Evolutionary conservation across 2,329 filamentous ascomycete species (phyloP), one percentile per base, ranked within the genome.

Genomic region (Beauveria bassiana): DNA sequence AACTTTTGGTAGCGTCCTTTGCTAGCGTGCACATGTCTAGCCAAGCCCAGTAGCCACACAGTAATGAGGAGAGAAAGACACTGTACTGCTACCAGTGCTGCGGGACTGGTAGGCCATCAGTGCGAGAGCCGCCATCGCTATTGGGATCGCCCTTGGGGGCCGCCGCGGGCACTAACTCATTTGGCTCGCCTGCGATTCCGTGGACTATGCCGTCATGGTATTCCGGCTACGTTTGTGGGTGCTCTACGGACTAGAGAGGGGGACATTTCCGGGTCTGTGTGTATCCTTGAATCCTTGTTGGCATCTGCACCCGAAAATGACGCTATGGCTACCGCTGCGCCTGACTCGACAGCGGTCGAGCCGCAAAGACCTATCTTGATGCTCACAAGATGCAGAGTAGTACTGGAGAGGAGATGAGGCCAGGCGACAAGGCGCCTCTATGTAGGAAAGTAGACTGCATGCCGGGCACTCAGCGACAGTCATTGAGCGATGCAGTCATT

Each of bases 91-190:
- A 12, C 28, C 34, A 38, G 34, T 28, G n/a, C 20, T 22, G 31
- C 28, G 43, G 55, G 55, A 24, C 34, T 26, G 24, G 1, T 31
- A 20, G 34, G 46, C 53, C 53, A 45, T 22, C 16, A 59, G 31
- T n/a, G 57, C 57, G 57, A 59, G 47, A 59, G 57, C 57, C 57
- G 38, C 47, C 47, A 52, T 59, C 47, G n/a, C 38, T 38, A 59
- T 59, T 59, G 57, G 57, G 57, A 59, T 59, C 57, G 38, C 8
- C 57, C 16, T 59, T 40, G 57, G 47, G 38, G 46, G 47, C 56
- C 24, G 47, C 38, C 57, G 18, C 47, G 57, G 56, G 57, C 57
- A 59, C 57, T 59, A 59, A 52, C 34, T 38, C 34, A 38, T 38
- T 38, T 38, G 34, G 14, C 34, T 38, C 34, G 34, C 34, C 26